Evolutionary conservation across 1,284 basidiomycete species (phyloP), one percentile per base, ranked within the genome.

Genomic region (Ustilago shanxiensis): DNA sequence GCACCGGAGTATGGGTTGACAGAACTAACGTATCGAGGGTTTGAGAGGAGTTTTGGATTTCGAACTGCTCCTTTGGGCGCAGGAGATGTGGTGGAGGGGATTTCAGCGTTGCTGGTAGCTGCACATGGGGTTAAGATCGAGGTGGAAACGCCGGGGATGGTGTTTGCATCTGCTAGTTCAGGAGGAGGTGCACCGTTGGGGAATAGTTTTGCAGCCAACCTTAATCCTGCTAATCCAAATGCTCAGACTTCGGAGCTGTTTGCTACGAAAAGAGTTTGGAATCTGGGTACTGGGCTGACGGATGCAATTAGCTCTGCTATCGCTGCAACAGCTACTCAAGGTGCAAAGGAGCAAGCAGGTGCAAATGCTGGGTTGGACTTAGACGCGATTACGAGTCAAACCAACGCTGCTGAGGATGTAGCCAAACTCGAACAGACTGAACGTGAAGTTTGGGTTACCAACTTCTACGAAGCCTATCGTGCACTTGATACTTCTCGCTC

Each of bases 1-100:
- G 94, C 95, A 5, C 96, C 96, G 0, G 95, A 98, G 85, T 98
- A 98, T 83, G 96, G 95, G 8, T 90, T 99, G n/a, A 90, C 95
- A 59, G 96, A 99, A 83, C 90, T 98, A 28, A 90, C 92, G 2
- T 99, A 96, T 86, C 92, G 93, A 0, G 98, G 95, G 3, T 99
- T 99, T 86, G 91, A 92, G 78, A 91, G 95, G 22, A 92, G 92
- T 73, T 95, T 90, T 84, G 97, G 97, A 1, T 98, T 95, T 86
- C 91, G 91, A 33, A 91, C 93, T 10, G 90, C 92, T 55, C 93
- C 93, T 0, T 87, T 99, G 22, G 95, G 94, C 4, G 95, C 97
- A 0, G 92, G 93, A 1, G 97, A 99, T 86, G 93, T 93, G 10
- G 93, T 98, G 0, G 97, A 99, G 86, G 95, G 93, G 0, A 88